Conservation (phyloP, 2,329 filamentous ascomycete genomes). For the Blastomyces percursus region DNA sequence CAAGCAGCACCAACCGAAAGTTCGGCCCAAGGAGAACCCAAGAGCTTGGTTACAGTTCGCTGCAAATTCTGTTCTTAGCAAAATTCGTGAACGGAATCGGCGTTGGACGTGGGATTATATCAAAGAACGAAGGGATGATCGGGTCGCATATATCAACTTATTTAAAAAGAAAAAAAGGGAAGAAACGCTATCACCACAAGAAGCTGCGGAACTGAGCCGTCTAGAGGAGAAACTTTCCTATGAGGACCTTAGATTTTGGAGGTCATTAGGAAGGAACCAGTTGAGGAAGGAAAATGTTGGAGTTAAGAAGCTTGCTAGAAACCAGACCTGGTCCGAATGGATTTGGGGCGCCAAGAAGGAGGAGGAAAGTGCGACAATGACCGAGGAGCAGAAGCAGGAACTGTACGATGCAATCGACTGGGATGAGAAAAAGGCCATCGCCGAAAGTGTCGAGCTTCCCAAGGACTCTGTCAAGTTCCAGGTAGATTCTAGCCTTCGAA, state of each 20-base stretch:
- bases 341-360: constrained; percentile 72
- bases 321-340: constrained; percentile 86
- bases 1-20: constrained; percentile 81
- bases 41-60: constrained; percentile 89
- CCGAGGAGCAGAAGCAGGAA: constrained; percentile 90
- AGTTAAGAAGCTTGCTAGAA: constrained; percentile 53
- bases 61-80: constrained; percentile 73
- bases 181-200: constrained; percentile 54
- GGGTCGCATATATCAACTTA: constrained; percentile 75
- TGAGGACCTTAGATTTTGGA: constrained; percentile 95
- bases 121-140: constrained; percentile 80
- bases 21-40: constrained; percentile 75
- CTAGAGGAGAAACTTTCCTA: constrained; percentile 85
- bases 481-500: constrained; percentile 83
- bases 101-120: constrained; percentile 97
- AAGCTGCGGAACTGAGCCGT: constrained; percentile 59
- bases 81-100: constrained; percentile 88
- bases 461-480: constrained; percentile 88
- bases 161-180: constrained; percentile 91
- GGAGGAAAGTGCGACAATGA: constrained; percentile 74
- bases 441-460: constrained; percentile 79
- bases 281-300: constrained; percentile 89
- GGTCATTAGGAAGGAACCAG: constrained; percentile 85
- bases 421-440: constrained; percentile 86
- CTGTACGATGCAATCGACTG: constrained; percentile 97